A percentile compares a stretch with the other conserved stretches of the same genome.
phyloP scores from a whole-genome alignment of 1,284 basidiomycete species.

The Schizophyllum commune region DNA sequence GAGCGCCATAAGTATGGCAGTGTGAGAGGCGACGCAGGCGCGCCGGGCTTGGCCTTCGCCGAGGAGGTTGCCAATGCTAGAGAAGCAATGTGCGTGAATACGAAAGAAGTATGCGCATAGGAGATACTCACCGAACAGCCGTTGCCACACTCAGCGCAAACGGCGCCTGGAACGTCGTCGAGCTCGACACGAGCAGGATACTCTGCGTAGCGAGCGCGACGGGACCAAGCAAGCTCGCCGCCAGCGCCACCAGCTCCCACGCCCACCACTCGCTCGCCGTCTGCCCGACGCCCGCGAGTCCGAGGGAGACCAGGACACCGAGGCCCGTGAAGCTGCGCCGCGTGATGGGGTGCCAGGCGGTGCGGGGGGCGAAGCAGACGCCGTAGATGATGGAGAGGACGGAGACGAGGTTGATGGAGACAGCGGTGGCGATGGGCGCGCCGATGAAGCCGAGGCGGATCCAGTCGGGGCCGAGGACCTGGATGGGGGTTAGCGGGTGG shows the following conservation, averaged over 20 bases:
- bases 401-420: slow-evolving; percentile 83
- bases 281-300: slow-evolving; percentile 15
- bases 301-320: slow-evolving; percentile 12
- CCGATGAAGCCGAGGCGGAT: slow-evolving; percentile 88
- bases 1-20: slow-evolving; percentile 56
- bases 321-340: slow-evolving; percentile 26
- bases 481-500: slow-evolving; percentile 3
- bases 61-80: slow-evolving; percentile 74
- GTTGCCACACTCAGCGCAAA: slow-evolving; percentile 76
- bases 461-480: slow-evolving; percentile 78
- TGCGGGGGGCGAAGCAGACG: slow-evolving; percentile 63
- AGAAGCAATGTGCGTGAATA: background rate
- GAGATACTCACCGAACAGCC: slow-evolving; percentile 60
- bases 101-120: background rate
- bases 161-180: slow-evolving; percentile 81
- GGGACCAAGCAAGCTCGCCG: slow-evolving; percentile 57
- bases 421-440: slow-evolving; percentile 84
- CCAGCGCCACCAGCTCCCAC: slow-evolving; percentile 69
- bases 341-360: slow-evolving; percentile 81
- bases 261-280: slow-evolving; percentile 84
- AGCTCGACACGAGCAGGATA: slow-evolving; percentile 64
- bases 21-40: slow-evolving; percentile 57
- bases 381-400: slow-evolving; percentile 68
- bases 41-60: slow-evolving; percentile 65
- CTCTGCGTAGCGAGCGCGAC: slow-evolving; percentile 64